Base-by-base conservation (phyloP, 768 basidiomycete species). In the Amanita rimosa region DNA sequence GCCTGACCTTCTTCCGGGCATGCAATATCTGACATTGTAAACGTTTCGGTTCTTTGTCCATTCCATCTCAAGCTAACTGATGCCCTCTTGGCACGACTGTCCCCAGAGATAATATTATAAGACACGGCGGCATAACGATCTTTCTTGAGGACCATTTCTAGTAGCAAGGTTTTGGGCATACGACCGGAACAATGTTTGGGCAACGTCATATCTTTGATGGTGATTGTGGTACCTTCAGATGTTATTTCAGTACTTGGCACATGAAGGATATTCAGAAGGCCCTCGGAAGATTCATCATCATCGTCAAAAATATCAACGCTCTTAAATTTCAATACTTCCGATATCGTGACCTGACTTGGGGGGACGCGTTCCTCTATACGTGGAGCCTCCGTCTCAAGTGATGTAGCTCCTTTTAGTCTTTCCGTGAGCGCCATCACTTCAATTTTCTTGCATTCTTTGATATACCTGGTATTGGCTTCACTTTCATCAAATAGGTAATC, bases 131-230 rank as follows among this genome's bases (percentile, higher is more conserved):
- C 91, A 62, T 85, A 85, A 54, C 75, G 74, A 62, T 93, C 86
- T 16, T 66, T 55, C 58, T 84, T 89, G 11, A 68, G 61, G 2
- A 91, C 81, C 16, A 72, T 71, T 50, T 90, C 87, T 46, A 71
- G 62, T 34, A 98, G 72, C 4, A 90, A 62, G 13, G 61, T 67
- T 62, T 86, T 93, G 8, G 95, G 91, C 11, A 85, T 83, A 35
- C 79, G 81, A 31, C 87, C 85, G 33, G 87, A 81, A 72, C 82
- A 83, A 58, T 87, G 79, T 64, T 88, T 95, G 2, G 91, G 86
- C 21, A 90, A 68, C 1, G 78, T 60, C 82, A 98, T 84, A 52
- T 92, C 80, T 22, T 82, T 72, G 53, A 83, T 58, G 22, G 54
- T 62, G 41, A 85, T 66, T 4, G 72, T 73, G 7, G 66, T 69